Evolutionary conservation across 148 eudicot species (phyloP).

Genomic region (Cornus florida): DNA sequence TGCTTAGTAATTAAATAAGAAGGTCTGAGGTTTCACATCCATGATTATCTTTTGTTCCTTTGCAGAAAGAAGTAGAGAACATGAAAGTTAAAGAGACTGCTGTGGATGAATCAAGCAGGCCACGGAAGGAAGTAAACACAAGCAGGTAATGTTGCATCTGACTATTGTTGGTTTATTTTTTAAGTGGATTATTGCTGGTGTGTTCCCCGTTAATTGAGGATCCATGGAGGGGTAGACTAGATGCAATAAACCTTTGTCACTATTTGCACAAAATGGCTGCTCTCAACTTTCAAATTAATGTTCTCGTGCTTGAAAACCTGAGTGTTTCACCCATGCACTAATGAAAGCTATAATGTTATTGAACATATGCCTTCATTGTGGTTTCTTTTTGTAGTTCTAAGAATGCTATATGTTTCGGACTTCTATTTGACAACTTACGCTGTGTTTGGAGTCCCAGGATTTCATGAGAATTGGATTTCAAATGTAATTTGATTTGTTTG

Average conservation of each 20-base stretch:
- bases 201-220: no score
- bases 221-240: no score
- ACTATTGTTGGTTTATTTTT: background rate
- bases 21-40: constrained; percentile 5
- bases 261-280: no score
- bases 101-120: constrained; percentile 40
- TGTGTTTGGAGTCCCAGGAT: no score
- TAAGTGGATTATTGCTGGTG: background rate
- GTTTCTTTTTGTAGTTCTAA: background rate
- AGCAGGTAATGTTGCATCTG: constrained; percentile 53
- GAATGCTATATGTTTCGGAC: background rate
- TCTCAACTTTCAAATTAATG: no score
- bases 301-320: no score
- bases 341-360: background rate
- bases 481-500: no score
- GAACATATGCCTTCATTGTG: background rate
- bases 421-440: background rate
- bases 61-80: constrained; percentile 71
- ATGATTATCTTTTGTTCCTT: constrained; percentile 16
- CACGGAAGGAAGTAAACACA: constrained; percentile 51
- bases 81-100: constrained; percentile 34
- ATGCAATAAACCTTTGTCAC: no score
- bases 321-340: no score
- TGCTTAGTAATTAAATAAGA: background rate
- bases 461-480: no score